Evolutionary conservation across 1,284 basidiomycete species (phyloP), one percentile per base, ranked within the genome.

Genomic region (Phenoliferia sp.): DNA sequence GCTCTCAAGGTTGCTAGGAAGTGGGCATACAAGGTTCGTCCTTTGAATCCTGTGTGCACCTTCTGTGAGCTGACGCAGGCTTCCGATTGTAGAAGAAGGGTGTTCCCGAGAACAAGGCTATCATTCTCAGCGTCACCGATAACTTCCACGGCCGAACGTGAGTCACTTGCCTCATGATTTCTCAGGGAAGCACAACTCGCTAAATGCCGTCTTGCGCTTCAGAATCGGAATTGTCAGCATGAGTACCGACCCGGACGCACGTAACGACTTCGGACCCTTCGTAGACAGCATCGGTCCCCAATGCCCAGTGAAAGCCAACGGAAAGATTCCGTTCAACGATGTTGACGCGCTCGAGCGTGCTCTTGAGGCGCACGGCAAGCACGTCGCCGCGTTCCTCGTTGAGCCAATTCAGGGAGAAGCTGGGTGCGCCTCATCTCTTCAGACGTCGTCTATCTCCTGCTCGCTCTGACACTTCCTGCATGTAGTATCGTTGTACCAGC

Each of bases 381-480:
- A 91, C 72, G 87, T 92, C 34, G 94, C 94, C 15, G 95, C 92
- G 1, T 94, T 99, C 83, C 85, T 99, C 67, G 86, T 99, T 10
- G 95, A 99, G 81, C 95, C 95, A 6, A 98, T 99, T 75, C 96
- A 99, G 80, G 95, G 95, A 36, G 95, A 99, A 81, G 95, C 95
- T 15, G 95, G 94, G 90, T 91, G 78, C 67, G 89, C 83, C n/a
- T 33, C 29, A 35, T 57, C 16, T 4, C 48, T 34, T 31, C 28
- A 36, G 61, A 29, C 44, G 33, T 19, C n/a, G 50, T 28, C 48
- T 57, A 29, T 68, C 33, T 69, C 22, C 63, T 61, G 48, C 68
- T 58, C 50, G 35, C 19, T 7, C 6, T 26, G 22, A 52, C 48
- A 9, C 12, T 44, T 34, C 35, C 34, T 52, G 29, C 15, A 50